Base-by-base conservation (phyloP, 345 rosid species). In the Balakata baccata region DNA sequence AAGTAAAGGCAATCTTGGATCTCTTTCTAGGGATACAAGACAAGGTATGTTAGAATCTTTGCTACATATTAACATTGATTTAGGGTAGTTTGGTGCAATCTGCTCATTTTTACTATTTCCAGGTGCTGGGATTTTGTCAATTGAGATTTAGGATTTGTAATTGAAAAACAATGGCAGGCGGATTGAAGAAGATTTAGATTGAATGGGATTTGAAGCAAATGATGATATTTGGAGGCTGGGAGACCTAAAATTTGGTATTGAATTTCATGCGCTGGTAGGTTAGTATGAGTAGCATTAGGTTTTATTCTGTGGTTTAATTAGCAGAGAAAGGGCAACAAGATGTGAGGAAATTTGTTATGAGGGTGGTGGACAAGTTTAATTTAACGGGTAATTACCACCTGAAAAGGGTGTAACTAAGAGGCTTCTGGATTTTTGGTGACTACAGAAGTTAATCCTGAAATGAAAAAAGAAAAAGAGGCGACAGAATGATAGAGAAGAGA, bases 31-130 rank as follows among this genome's bases (percentile, higher is more conserved):
- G 78, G 79, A 73, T 67, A 56, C 62, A 74, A 76, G 56, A n/a
- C 83, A 80, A 75, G 90, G 90, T 87, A 80, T 66, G 68, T 53
- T 72, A 49, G 43, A 11, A 70, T 41, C 58, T 46, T 72, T 64
- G 22, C 29, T 74, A 66, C 8, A 38, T 50, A 52, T 69, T 49
- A 23, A 22, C 47, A 38, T 25, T 74, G 61, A 68, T 59, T 11
- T 5, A 37, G 22, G 25, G 39, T 13, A 47, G 3, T 50, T 38
- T 45, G 23, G 58, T 37, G 64, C n/a, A 17, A 49, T 34, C 45
- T 71, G 38, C 38, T 5, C 38, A 9, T 38, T 38, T 22, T 64
- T 64, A 11, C 12, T 49, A 5, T 23, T 29, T 23, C n/a, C 20
- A 46, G 3, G 25, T 34, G 61, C 50, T 70, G 22, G 20, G 49